phyloP scores from a whole-genome alignment of 2,329 filamentous ascomycete species.

The Aspergillus melleus region DNA sequence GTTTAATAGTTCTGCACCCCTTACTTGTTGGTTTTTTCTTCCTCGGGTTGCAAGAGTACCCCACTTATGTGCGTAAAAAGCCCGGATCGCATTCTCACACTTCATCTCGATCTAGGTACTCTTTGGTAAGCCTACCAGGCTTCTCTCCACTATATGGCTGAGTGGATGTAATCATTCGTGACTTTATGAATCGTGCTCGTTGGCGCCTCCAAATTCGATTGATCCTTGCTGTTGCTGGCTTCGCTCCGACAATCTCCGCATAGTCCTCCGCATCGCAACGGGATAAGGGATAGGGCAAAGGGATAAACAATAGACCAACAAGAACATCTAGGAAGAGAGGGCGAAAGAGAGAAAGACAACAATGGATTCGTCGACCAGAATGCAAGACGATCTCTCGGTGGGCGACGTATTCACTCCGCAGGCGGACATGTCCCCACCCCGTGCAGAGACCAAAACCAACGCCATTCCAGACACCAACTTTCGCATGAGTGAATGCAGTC shows the following conservation, averaged over 20 bases:
- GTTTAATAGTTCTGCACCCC: neutral
- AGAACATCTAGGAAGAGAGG: neutral
- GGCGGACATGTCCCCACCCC: constrained; percentile 31
- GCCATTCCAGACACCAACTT: constrained; percentile 25
- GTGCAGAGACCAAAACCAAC: constrained; percentile 21
- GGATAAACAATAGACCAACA: neutral
- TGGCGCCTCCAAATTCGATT: neutral
- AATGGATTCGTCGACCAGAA: constrained; percentile 13
- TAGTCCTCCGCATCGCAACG: neutral
- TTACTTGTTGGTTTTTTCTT: neutral
- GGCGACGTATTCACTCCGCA: constrained; percentile 42
- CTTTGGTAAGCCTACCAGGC: constrained; percentile 2
- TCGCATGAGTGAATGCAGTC: constrained; percentile 29
- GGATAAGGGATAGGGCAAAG: neutral
- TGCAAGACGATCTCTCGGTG: constrained; percentile 38
- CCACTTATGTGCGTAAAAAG: constrained; percentile 3
- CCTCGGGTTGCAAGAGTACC: neutral
- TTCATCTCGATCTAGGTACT: constrained; percentile 3
- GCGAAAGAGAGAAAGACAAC: constrained; percentile 1
- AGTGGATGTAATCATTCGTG: constrained; percentile 13
- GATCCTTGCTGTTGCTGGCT: constrained; percentile 5
- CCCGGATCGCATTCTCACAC: neutral
- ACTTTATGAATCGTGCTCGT: constrained; percentile 8
- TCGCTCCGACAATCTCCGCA: neutral
- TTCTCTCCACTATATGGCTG: constrained; percentile 8